Evolutionary conservation across 257 asterid genomes (phyloP).

Genomic region (Forsythia suspensa): DNA sequence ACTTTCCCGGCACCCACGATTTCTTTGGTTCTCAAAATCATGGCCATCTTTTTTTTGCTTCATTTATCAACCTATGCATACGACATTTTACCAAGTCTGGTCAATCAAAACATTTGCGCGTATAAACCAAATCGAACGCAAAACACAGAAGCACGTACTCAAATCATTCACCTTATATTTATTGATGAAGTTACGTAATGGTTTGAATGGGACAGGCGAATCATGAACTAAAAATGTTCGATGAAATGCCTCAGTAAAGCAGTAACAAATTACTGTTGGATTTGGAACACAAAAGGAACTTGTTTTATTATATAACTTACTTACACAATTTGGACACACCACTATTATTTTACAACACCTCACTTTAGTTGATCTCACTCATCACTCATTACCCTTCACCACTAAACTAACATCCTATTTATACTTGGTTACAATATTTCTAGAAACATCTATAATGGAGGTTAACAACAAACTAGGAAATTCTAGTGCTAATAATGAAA

Average conservation of each 20-base stretch:
- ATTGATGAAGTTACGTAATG: neutral
- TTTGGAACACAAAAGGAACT: too few species aligned
- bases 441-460: too few species aligned
- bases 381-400: too few species aligned
- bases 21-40: neutral
- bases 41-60: neutral
- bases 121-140: neutral
- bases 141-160: neutral
- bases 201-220: neutral
- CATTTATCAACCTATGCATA: too few species aligned
- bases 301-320: too few species aligned
- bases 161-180: neutral
- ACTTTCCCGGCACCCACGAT: neutral
- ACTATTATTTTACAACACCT: too few species aligned
- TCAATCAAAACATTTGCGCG: neutral
- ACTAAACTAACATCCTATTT: too few species aligned
- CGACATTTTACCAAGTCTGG: neutral
- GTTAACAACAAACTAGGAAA: too few species aligned
- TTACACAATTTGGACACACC: too few species aligned
- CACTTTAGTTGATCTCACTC: too few species aligned
- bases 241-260: constrained; percentile 14
- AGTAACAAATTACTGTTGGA: constrained; percentile 11
- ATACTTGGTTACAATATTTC: too few species aligned
- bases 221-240: constrained; percentile 11
- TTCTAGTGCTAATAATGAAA: too few species aligned